Conservation (phyloP, 2,329 filamentous ascomycete genomes). For the Camptophora hylomeconis region DNA sequence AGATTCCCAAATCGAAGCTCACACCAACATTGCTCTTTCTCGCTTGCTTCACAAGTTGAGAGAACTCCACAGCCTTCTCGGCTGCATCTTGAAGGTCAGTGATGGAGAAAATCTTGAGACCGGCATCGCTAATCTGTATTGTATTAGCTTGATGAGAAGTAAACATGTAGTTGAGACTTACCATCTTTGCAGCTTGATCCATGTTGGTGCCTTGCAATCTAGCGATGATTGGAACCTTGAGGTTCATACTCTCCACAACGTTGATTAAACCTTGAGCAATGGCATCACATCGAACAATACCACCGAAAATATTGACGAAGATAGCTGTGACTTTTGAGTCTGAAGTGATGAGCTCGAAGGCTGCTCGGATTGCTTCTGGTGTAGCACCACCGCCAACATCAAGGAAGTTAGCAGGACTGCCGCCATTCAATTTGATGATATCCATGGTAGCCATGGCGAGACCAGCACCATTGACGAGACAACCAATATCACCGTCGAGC, state of each 20-base stretch:
- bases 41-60: conserved; percentile 97
- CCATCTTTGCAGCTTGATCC: conserved; percentile 75
- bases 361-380: conserved; percentile 88
- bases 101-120: conserved; percentile 99
- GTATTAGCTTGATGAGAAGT: background rate
- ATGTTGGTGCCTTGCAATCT: conserved; percentile 98
- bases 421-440: conserved; percentile 99
- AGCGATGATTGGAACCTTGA: conserved; percentile 92
- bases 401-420: conserved; percentile 92
- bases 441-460: conserved; percentile 99
- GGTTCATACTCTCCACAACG: conserved; percentile 86
- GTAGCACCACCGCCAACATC: conserved; percentile 97
- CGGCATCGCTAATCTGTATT: conserved; percentile 74
- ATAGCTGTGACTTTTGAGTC: conserved; percentile 97
- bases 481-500: conserved; percentile 97
- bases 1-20: conserved; percentile 90
- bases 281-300: conserved; percentile 94
- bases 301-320: conserved; percentile 99
- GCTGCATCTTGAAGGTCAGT: conserved; percentile 94
- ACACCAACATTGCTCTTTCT: conserved; percentile 96
- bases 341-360: conserved; percentile 96
- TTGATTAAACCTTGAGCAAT: conserved; percentile 94
- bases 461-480: conserved; percentile 87
- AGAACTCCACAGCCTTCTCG: conserved; percentile 97
- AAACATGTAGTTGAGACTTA: conserved; percentile 30